Evolutionary conservation across 2,329 filamentous ascomycete genomes (phyloP), one percentile per base, ranked within the genome.

Genomic region (Biscogniauxia mediterranea): DNA sequence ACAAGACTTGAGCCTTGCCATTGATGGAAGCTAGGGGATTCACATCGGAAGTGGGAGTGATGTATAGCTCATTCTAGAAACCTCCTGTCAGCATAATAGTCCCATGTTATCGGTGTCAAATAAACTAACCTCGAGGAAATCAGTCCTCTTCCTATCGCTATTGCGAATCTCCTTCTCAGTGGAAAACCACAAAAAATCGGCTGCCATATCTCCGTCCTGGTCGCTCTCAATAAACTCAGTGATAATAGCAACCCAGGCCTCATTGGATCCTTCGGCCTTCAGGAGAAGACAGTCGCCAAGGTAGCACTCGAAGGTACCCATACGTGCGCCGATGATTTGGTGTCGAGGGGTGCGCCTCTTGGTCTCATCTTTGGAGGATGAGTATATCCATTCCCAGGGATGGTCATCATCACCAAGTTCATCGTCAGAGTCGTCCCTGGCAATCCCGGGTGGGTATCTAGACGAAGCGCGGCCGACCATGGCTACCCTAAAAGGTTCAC

Each of bases 141-240:
- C 95, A 13, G 80, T 83, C 70, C 92, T 83, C 78, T 95, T 96
- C 77, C 91, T 94, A 61, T 87, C 85, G 72, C 89, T 90, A 69
- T 91, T 95, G 26, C 89, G 86, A 63, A 97, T 92, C 77, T 98
- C 94, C 70, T 90, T 91, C 70, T 96, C 91, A 0, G 91, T 92
- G 0, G 91, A 93, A 73, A 99, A 97, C 95, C 95, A 99, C 83
- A 97, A 89, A 72, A 99, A 95, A 64, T 89, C 90, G 59, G 91
- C 94, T 25, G 89, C 87, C 80, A 92, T 97, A 52, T 90, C 85
- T 3, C 87, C 88, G 13, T 90, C 88, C 20, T 91, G 84, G 53
- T 90, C 88, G 32, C 88, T 85, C 53, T 94, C 88, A 49, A 88
- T 74, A 67, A 99, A 97, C 52, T 91, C 88, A 70, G 89, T 90